Base-by-base conservation (phyloP, 164 flowering plant species). In the Cinnamomum chago region DNA sequence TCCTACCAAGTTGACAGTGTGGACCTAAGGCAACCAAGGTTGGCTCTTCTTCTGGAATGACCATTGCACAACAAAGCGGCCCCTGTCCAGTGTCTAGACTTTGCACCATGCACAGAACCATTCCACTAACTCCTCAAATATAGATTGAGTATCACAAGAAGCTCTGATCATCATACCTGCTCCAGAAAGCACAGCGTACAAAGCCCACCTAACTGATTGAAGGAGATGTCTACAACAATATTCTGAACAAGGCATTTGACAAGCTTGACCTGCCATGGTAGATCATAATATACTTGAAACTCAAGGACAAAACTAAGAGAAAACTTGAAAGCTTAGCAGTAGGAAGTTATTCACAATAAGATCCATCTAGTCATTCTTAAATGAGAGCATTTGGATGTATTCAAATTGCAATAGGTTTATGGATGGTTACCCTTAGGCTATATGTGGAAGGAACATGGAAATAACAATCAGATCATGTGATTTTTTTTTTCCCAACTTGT, bases 141-240 rank as follows among this genome's bases (percentile, higher is more conserved):
- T 40, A 40, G 22, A 10, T 50, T 20, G 18, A 5, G 12, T 4
- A 33, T 33, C 11, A 68, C 11, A 9, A 70, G 33, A 50, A 58
- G 50, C 27, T 25, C 33, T 30, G 47, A 30, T 55, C 47, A 66
- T 10, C 27, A 30, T 86, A 88, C 93, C 93, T 87, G 81, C 78
- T 92, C 94, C 72, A 92, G 92, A 76, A 92, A 92, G 78, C 90
- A 86, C 11, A 92, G 81, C 2, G 93, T 86, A 80, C 85, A 81
- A 23, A 92, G 90, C 66, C 97, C 97, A 66, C 93, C 93, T 51
- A 87, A 68, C 77, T 90, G 97, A 81, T 90, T 90, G 82, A 90
- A 88, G 51, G 97, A 92, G 47, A 92, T 87, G 75, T 92, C 97
- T 11, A 92, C 88, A 17, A 83, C 83, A 58, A 88, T 83, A 78